Percentiles rank a stretch among this genome's conserved stretches.
These are phyloP conservation scores for Leishmania major DNA, from an alignment of 208 protist genomes.

Conservation along the genomic window DNA sequence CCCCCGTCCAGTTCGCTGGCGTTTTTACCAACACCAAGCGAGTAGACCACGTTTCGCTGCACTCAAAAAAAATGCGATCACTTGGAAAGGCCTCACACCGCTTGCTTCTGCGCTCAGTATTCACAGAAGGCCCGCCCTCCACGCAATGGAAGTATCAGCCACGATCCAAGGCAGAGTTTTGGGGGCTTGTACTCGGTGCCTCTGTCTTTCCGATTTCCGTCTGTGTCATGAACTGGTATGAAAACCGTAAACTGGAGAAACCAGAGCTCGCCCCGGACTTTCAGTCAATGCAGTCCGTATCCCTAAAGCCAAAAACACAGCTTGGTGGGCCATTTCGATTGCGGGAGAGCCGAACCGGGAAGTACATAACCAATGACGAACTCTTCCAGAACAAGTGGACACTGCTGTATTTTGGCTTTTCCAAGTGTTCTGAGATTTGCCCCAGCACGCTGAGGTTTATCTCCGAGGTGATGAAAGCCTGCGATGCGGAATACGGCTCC, in stretches of 20 bases:
- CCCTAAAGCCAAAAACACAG: slow-evolving; percentile 46
- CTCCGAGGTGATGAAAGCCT: slow-evolving; percentile 57
- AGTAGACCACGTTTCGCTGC: background rate
- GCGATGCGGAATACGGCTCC: slow-evolving; percentile 41
- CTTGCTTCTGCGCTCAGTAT: slow-evolving; percentile 10
- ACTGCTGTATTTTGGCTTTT: slow-evolving; percentile 89
- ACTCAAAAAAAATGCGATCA: background rate
- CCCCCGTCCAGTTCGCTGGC: background rate
- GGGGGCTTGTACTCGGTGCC: slow-evolving; percentile 54
- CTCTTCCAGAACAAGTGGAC: slow-evolving; percentile 82
- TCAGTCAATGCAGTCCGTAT: slow-evolving; percentile 41
- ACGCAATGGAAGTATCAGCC: slow-evolving; percentile 39
- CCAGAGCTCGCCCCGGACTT: slow-evolving; percentile 54
- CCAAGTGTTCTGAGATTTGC: slow-evolving; percentile 86
- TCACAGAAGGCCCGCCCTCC: slow-evolving; percentile 5
- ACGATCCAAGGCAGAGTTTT: slow-evolving; percentile 66
- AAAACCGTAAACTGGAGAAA: slow-evolving; percentile 37
- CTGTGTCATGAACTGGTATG: slow-evolving; percentile 53
- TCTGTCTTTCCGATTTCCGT: slow-evolving; percentile 63
- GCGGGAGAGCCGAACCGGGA: slow-evolving; percentile 58
- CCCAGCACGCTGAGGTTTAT: slow-evolving; percentile 76
- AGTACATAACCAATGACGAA: slow-evolving; percentile 67
- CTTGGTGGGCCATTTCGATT: slow-evolving; percentile 77
- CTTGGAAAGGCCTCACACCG: slow-evolving; percentile 3
- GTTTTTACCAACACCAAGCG: background rate